Evolutionary conservation across 495 filamentous ascomycete genomes (phyloP), one percentile per base, ranked within the genome.

Genomic region (Aspergillus wentii): DNA sequence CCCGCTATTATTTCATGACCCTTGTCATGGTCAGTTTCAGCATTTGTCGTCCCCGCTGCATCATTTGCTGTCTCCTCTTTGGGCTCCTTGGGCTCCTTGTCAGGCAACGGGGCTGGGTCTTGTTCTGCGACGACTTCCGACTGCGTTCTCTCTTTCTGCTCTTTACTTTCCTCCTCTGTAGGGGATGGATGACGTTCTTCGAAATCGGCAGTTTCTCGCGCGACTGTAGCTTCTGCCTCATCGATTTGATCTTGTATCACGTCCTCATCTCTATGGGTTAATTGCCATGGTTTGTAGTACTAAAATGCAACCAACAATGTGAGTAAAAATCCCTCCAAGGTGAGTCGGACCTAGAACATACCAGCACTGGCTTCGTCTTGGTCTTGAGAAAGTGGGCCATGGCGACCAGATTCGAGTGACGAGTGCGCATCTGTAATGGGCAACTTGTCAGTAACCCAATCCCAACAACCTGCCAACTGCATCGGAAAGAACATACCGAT

Each of bases 211-310:
- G 66, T 49, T 46, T 82, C 79, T 35, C 52, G 50, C 5, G 69
- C 58, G 35, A 83, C 66, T 3, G 41, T 66, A 2, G 61, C 65
- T 48, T 80, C 61, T 18, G 75, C 71, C 40, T 79, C 75, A 22
- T 71, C 52, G 25, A 82, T 64, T 45, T 87, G 83, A 10, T 66
- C 58, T 35, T 65, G 64, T 57, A 87, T 83, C 25, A 62, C 68
- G 8, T 67, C 74, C 40, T 82, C 79, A 41, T 86, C 78, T 13
- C 70, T 71, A 4, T 71, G 59, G 19, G 76, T 74, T 35, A 85
- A 66, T 51, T 90, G 78, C 83, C 86, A 95, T 5, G 92, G 92
- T 34, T 83, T 82, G 61, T 95, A 98, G 59, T 81, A 91, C 91
- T 96, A 50, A 3, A 28, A n/a, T n/a, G n/a, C n/a, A 20, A 33